Evolutionary conservation across 495 filamentous ascomycete species (phyloP).

Genomic region (Penicillium silybi): DNA sequence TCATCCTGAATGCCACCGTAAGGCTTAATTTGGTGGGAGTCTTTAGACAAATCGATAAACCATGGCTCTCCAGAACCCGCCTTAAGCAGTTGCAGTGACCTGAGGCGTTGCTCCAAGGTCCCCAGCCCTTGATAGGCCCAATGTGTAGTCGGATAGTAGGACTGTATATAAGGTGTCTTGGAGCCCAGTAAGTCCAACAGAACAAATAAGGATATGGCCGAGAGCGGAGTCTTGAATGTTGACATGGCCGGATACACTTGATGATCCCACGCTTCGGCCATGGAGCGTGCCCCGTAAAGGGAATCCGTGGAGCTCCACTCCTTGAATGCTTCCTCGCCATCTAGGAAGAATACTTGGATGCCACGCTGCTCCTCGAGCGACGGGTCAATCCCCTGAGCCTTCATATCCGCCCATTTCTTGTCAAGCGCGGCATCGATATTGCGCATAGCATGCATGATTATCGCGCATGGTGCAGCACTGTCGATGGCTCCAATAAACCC

Average conservation of each 20-base stretch:
- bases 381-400: conserved; percentile 48
- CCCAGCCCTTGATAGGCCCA: conserved; percentile 84
- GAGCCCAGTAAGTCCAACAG: conserved; percentile 88
- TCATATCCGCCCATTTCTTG: conserved; percentile 73
- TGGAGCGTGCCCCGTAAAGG: conserved; percentile 77
- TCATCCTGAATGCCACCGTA: conserved; percentile 70
- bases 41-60: conserved; percentile 55
- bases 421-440: conserved; percentile 75
- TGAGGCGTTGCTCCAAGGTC: conserved; percentile 63
- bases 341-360: conserved; percentile 83
- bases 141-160: conserved; percentile 83
- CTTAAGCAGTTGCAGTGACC: conserved; percentile 50
- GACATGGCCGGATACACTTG: conserved; percentile 64
- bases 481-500: conserved; percentile 95
- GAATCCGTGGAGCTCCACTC: conserved; percentile 76
- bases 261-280: conserved; percentile 72
- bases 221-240: conserved; percentile 66
- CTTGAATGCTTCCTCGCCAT: conserved; percentile 91
- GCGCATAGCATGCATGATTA: conserved; percentile 81
- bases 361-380: conserved; percentile 67
- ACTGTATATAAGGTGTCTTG: conserved; percentile 63
- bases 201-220: conserved; percentile 81
- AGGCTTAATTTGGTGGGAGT: conserved; percentile 37
- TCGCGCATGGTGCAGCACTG: conserved; percentile 88
- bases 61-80: conserved; percentile 37